These are phyloP conservation scores for Coriaria nepalensis DNA, from an alignment of 306 rosid genomes.

Conservation along the genomic window DNA sequence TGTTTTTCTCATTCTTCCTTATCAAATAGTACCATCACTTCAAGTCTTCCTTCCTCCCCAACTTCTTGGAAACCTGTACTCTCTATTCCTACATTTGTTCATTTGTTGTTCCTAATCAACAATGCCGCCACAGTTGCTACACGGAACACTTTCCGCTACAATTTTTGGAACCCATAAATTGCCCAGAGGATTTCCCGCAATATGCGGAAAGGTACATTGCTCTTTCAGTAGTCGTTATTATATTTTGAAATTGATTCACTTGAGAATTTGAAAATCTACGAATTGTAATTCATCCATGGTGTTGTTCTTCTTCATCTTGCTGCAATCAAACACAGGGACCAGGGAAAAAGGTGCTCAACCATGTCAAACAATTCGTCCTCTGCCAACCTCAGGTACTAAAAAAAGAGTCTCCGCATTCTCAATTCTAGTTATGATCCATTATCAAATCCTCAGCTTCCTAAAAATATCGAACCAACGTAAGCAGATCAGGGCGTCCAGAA, in stretches of 20 bases:
- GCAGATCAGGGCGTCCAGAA: no score
- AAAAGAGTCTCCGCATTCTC: no score
- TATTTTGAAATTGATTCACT: not conserved
- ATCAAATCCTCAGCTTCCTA: no score
- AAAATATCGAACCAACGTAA: no score
- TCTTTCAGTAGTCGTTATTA: slow-evolving; percentile 1
- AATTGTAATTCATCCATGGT: not conserved
- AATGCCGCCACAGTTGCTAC: slow-evolving; percentile 38
- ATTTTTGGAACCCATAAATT: slow-evolving; percentile 40
- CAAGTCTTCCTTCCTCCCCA: slow-evolving; percentile 1
- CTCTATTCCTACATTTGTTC: no score
- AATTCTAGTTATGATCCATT: no score
- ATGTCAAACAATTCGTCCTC: slow-evolving; percentile 41
- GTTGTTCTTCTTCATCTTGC: not conserved
- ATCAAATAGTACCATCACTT: slow-evolving; percentile 1
- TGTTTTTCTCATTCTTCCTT: no score
- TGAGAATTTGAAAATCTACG: not conserved
- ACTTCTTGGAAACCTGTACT: slow-evolving; percentile 1
- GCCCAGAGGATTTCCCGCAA: slow-evolving; percentile 21
- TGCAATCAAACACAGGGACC: slow-evolving; percentile 16
- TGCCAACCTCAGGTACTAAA: slow-evolving; percentile 72
- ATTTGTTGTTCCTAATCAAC: not conserved
- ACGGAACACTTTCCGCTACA: slow-evolving; percentile 46
- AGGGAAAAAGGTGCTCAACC: slow-evolving; percentile 33
- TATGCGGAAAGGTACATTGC: slow-evolving; percentile 30